Evolutionary conservation across 2,329 filamentous ascomycete species (phyloP).

Genomic region (Diplodia sapinea): DNA sequence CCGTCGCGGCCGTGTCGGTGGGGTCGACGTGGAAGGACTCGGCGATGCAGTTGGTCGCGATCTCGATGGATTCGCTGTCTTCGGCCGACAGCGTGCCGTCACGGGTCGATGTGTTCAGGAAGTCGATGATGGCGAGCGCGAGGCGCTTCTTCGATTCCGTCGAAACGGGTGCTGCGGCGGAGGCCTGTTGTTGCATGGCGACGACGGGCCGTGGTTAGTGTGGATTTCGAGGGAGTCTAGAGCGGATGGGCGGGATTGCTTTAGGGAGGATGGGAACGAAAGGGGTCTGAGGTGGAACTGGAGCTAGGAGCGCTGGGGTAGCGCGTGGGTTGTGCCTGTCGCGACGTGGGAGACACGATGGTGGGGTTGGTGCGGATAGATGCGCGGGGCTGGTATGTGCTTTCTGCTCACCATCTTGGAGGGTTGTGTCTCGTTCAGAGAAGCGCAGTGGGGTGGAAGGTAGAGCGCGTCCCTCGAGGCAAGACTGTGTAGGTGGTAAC

Average conservation of each 20-base stretch:
- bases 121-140: constrained; percentile 96
- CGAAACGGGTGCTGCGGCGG: constrained; percentile 36
- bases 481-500: background rate
- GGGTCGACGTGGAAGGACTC: constrained; percentile 96
- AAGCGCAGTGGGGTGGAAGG: background rate
- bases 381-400: constrained; percentile 8
- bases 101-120: constrained; percentile 79
- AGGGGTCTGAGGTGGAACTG: background rate
- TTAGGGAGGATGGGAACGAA: background rate
- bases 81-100: constrained; percentile 89
- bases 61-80: constrained; percentile 91
- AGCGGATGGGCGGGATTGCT: background rate
- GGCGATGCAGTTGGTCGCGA: constrained; percentile 91
- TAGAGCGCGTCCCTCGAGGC: background rate
- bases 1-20: constrained; percentile 72
- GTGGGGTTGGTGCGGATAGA: constrained; percentile 1
- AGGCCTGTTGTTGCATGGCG: constrained; percentile 41
- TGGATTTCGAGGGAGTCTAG: background rate
- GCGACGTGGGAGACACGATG: background rate
- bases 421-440: background rate
- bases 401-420: constrained; percentile 20
- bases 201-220: background rate
- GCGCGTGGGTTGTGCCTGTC: background rate
- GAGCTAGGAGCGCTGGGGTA: background rate
- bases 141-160: constrained; percentile 76